These are phyloP conservation scores for Chlamydomonas incerta DNA, from an alignment of 139 green algal species.

Conservation along the genomic window DNA sequence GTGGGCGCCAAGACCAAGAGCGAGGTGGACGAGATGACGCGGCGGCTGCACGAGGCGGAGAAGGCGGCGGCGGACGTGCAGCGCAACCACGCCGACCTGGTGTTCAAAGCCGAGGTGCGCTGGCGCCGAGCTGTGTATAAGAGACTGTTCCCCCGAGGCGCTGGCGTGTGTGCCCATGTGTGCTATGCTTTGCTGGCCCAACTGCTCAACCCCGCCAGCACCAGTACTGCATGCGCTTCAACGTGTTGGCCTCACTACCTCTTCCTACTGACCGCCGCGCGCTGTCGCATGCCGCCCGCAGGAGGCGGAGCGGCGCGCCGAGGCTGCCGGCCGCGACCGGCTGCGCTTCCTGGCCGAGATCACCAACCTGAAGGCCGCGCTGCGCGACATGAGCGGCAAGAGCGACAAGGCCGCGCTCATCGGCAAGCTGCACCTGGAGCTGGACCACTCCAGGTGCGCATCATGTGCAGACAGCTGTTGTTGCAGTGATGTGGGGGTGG, in stretches of 20 bases:
- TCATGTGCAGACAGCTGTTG: too few relatives aligned
- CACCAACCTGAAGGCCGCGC: conserved; percentile 64
- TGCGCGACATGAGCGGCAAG: conserved; percentile 55
- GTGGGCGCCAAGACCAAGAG: conserved; percentile 50
- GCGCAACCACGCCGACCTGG: conserved; percentile 27
- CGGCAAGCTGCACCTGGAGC: conserved; percentile 66
- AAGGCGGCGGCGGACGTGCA: conserved; percentile 38
- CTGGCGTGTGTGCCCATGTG: too few relatives aligned
- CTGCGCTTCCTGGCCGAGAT: conserved; percentile 65
- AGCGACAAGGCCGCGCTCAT: conserved; percentile 56
- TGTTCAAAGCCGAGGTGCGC: conserved; percentile 46
- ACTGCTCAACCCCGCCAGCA: too few relatives aligned
- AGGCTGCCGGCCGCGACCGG: conserved; percentile 38
- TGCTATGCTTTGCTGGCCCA: too few relatives aligned
- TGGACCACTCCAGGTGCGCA: conserved; percentile 62
- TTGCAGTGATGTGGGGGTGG: too few relatives aligned
- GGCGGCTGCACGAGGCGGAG: conserved; percentile 55
- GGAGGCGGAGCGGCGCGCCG: conserved; percentile 57
- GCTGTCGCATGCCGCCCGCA: too few relatives aligned
- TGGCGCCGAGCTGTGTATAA: too few relatives aligned
- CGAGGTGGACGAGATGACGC: conserved; percentile 61
- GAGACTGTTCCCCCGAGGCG: too few relatives aligned
- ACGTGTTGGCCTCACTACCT: too few relatives aligned
- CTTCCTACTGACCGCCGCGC: too few relatives aligned
- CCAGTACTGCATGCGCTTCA: too few relatives aligned